A percentile compares a stretch with the other conserved stretches of the same genome.
phyloP scores from a whole-genome alignment of 108 stramenopile species.

The Conticribra weissflogii region DNA sequence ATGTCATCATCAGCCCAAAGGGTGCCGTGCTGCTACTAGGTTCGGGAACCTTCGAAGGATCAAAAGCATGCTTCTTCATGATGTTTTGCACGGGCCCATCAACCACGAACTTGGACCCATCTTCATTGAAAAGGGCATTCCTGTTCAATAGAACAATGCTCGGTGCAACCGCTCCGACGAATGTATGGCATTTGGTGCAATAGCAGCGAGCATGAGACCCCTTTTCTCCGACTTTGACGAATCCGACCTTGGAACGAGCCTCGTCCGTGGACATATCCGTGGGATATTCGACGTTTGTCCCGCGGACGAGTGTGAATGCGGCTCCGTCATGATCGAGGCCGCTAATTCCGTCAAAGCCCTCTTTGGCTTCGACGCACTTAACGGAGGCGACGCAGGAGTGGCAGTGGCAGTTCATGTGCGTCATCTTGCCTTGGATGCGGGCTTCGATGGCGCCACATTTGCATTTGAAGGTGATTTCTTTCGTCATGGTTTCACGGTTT shows the following conservation, averaged over 20 bases:
- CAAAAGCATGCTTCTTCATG: conserved; percentile 24
- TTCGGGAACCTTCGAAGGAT: conserved; percentile 12
- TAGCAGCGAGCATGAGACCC: conserved; percentile 8
- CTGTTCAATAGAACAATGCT: conserved; percentile 9
- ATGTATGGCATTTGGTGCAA: conserved; percentile 5
- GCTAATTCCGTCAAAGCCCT: conserved; percentile 10
- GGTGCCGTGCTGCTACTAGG: neutral
- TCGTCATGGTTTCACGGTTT: neutral
- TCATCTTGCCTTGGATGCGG: conserved; percentile 5
- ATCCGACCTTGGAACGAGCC: conserved; percentile 8
- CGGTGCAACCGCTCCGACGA: neutral
- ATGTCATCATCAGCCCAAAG: neutral
- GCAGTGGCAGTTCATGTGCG: conserved; percentile 16
- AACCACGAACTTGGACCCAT: neutral
- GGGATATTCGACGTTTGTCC: conserved; percentile 4
- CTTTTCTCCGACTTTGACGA: conserved; percentile 20
- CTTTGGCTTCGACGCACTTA: conserved; percentile 6
- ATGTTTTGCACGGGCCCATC: conserved; percentile 1
- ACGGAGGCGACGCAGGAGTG: conserved; percentile 17
- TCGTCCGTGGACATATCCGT: conserved; percentile 10
- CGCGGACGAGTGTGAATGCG: conserved; percentile 4
- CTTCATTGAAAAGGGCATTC: conserved; percentile 6
- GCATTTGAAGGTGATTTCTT: conserved; percentile 9
- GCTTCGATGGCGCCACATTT: conserved; percentile 17
- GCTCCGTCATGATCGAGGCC: conserved; percentile 1